Conservation (phyloP, 2,329 filamentous ascomycete species). For the Penicillium griseofulvum region DNA sequence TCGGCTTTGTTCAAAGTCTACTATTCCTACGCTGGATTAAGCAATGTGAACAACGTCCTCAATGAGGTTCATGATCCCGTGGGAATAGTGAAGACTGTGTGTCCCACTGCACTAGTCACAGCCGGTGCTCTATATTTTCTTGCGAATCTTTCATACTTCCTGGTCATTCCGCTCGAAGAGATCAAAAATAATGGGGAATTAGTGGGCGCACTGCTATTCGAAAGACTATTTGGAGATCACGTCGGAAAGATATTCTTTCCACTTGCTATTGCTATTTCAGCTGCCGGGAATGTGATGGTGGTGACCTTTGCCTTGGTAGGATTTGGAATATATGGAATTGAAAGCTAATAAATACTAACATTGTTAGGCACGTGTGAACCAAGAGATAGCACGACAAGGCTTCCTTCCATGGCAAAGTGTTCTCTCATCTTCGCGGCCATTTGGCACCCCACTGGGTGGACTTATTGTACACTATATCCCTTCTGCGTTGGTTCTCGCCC, state of each 20-base stretch:
- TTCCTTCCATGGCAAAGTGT: slow-evolving; percentile 63
- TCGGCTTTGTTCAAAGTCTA: slow-evolving; percentile 63
- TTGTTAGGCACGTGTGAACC: slow-evolving; percentile 64
- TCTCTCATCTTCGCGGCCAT: slow-evolving; percentile 64
- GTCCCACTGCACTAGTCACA: slow-evolving; percentile 59
- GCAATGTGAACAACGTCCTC: slow-evolving; percentile 67
- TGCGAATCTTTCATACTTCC: slow-evolving; percentile 62
- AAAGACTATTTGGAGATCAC: slow-evolving; percentile 59
- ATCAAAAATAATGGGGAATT: slow-evolving; percentile 66
- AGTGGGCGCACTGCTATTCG: slow-evolving; percentile 66
- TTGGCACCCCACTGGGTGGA: slow-evolving; percentile 65
- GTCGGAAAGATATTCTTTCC: slow-evolving; percentile 60
- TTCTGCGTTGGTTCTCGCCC: slow-evolving; percentile 62
- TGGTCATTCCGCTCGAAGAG: slow-evolving; percentile 65
- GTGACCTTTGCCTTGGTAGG: slow-evolving; percentile 66
- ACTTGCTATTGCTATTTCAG: slow-evolving; percentile 64
- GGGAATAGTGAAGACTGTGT: slow-evolving; percentile 62
- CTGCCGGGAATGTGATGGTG: slow-evolving; percentile 70
- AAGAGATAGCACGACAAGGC: slow-evolving; percentile 70
- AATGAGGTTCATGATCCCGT: slow-evolving; percentile 70
- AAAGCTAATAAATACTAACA: neutral
- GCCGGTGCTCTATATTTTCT: slow-evolving; percentile 65
- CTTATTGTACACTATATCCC: slow-evolving; percentile 68
- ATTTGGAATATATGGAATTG: neutral
- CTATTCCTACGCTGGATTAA: slow-evolving; percentile 66